phyloP scores from a whole-genome alignment of 768 basidiomycete genomes.

The Amanita molliuscula region DNA sequence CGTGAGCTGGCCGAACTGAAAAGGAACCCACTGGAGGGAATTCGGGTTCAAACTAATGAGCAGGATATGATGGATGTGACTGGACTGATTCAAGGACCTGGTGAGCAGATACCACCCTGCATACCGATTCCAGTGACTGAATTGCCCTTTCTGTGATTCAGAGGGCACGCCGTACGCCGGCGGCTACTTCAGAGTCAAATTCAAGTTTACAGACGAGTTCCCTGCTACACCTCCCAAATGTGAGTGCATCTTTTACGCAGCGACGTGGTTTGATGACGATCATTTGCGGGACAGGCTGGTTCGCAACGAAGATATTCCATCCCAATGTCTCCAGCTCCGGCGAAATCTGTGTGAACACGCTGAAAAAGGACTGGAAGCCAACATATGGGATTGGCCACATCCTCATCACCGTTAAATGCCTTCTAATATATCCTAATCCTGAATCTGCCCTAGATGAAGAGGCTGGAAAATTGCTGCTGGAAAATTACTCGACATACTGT shows the following conservation, averaged over 20 bases:
- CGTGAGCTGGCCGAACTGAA: conserved; percentile 77
- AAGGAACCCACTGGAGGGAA: conserved; percentile 84
- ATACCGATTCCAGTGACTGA: conserved; percentile 15
- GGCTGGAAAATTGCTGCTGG: conserved; percentile 84
- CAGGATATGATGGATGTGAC: conserved; percentile 84
- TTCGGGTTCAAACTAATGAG: conserved; percentile 76
- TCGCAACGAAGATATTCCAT: conserved; percentile 93
- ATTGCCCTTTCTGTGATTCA: conserved; percentile 15
- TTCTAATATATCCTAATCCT: conserved; percentile 94
- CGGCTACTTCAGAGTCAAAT: conserved; percentile 65
- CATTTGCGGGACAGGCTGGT: conserved; percentile 50
- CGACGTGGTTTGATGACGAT: conserved; percentile 5
- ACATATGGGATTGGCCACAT: conserved; percentile 88
- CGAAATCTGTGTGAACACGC: conserved; percentile 94
- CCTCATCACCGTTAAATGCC: conserved; percentile 86
- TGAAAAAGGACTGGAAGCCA: conserved; percentile 96
- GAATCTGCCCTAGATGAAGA: conserved; percentile 96
- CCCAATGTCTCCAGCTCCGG: conserved; percentile 87
- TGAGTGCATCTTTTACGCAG: conserved; percentile 24
- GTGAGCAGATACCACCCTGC: conserved; percentile 31
- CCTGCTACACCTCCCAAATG: conserved; percentile 93
- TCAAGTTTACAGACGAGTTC: conserved; percentile 89
- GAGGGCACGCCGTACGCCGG: conserved; percentile 61
- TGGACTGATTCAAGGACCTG: conserved; percentile 85
- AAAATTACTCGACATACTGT: conserved; percentile 85